Evolutionary conservation across 495 filamentous ascomycete species (phyloP), one percentile per base, ranked within the genome.

Genomic region (Paragyromitra xinjiangensis): DNA sequence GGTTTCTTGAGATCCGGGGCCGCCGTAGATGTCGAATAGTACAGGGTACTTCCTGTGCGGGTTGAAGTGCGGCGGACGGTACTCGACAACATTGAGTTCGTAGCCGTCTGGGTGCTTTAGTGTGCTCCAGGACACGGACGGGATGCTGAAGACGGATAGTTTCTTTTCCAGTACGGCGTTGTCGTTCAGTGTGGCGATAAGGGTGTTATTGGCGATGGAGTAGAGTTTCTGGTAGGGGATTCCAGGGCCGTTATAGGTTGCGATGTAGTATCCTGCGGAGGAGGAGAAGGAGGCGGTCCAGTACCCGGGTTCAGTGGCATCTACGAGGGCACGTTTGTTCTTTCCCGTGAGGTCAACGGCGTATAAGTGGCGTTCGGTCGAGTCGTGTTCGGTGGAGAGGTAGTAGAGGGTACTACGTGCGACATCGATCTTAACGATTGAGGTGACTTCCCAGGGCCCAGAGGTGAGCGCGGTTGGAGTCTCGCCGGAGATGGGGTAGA

Each of bases 201-300:
- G 84, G 1, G 71, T 83, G 7, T 85, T 85, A 16, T 83, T 82
- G 66, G 87, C 84, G 50, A 85, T 78, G 0, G 84, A 82, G 81
- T 88, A 88, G 12, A 90, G 83, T 40, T 86, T 84, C 68, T 90
- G 88, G 73, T 87, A 88, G 0, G 88, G 88, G 0, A 90, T 83
- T 62, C 87, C 84, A 1, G 88, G 88, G 12, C 88, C 88, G 44
- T 81, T 81, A 78, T 90, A 90, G 67, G 83, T 84, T 8, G 88
- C 86, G 64, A 90, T 85, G 81, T 89, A 89, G 81, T 86, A 90
- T 8, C 84, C 84, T 6, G 86, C 87, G 14, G 50, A 79, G 14
- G 85, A 80, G 6, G 88, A 89, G 81, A 89, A 89, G 19, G 87
- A 88, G 1, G 87, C 88, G 40, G 77, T 81, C 86, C 87, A 89